Evolutionary conservation across 75 land plant genomes (phyloP).

Genomic region (Pinus tabuliformis): DNA sequence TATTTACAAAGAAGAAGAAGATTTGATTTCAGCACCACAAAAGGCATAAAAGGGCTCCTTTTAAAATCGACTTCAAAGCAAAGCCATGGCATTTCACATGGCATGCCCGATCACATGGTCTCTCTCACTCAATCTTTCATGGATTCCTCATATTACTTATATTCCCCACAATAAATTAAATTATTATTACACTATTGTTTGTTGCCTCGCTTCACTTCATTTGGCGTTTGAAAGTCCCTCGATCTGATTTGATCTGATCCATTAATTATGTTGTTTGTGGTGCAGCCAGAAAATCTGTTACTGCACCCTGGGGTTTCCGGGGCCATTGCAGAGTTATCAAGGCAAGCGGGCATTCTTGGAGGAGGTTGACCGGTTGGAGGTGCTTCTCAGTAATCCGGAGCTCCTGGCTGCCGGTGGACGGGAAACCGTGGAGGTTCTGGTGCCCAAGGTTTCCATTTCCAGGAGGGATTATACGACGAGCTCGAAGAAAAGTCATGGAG

Average conservation of each 20-base stretch:
- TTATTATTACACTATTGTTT: constrained; percentile 6
- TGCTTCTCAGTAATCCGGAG: constrained; percentile 57
- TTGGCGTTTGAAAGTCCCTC: not conserved
- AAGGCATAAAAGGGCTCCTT: not conserved
- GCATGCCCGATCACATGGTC: constrained; percentile 98
- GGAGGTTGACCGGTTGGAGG: constrained; percentile 48
- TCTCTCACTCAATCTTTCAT: constrained; percentile 10
- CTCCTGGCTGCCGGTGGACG: constrained; percentile 23
- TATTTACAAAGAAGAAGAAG: too few species aligned
- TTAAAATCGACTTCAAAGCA: constrained; percentile 3
- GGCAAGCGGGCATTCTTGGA: constrained; percentile 45
- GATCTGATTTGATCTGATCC: too few species aligned
- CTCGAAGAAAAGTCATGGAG: not conserved
- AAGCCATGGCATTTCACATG: constrained; percentile 92
- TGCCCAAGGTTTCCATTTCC: constrained; percentile 46
- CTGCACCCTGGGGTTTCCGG: constrained; percentile 78
- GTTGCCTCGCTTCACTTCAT: constrained; percentile 8
- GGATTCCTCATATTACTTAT: constrained; percentile 4
- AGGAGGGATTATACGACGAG: constrained; percentile 3
- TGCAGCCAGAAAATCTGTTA: constrained; percentile 78
- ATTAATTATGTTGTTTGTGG: constrained; percentile 7
- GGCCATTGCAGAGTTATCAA: constrained; percentile 17
- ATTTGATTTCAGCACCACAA: too few species aligned
- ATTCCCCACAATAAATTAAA: not conserved
- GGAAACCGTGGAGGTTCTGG: constrained; percentile 67